Evolutionary conservation across 305 asterid species (phyloP).

Genomic region (Solanum aculeatissimum): DNA sequence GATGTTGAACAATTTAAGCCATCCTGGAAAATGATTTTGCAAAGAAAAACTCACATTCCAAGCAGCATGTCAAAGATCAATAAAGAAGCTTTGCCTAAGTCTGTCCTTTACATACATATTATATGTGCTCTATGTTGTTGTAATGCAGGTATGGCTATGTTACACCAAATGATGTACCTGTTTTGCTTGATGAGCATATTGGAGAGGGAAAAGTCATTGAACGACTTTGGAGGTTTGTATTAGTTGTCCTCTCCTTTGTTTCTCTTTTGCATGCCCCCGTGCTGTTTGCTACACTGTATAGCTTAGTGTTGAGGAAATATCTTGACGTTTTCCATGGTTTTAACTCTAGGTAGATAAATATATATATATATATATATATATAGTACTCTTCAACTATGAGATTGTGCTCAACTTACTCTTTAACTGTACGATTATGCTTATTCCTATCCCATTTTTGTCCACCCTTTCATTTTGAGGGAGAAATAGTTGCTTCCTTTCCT

Average conservation of each 20-base stretch:
- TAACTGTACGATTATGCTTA: neutral
- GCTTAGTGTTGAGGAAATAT: neutral
- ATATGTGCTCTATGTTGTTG: neutral
- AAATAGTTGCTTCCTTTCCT: neutral
- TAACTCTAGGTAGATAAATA: neutral
- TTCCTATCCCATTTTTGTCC: neutral
- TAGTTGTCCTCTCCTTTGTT: neutral
- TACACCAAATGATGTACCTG: conserved; percentile 79
- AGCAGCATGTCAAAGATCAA: neutral
- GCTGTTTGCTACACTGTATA: neutral
- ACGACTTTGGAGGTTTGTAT: conserved; percentile 79
- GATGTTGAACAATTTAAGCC: neutral
- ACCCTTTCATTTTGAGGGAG: neutral
- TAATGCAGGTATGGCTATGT: conserved; percentile 89
- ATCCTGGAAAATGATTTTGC: neutral
- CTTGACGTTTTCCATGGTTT: neutral
- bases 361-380: neutral
- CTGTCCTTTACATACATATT: neutral
- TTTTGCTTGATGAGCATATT: conserved; percentile 72
- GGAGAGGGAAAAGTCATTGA: conserved; percentile 68
- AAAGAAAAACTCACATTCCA: neutral
- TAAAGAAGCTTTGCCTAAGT: neutral
- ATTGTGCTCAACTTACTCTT: neutral
- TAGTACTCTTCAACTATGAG: neutral
- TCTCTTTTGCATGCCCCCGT: neutral